Conservation (phyloP, 179 eudicot species). For the Silene coronaria region DNA sequence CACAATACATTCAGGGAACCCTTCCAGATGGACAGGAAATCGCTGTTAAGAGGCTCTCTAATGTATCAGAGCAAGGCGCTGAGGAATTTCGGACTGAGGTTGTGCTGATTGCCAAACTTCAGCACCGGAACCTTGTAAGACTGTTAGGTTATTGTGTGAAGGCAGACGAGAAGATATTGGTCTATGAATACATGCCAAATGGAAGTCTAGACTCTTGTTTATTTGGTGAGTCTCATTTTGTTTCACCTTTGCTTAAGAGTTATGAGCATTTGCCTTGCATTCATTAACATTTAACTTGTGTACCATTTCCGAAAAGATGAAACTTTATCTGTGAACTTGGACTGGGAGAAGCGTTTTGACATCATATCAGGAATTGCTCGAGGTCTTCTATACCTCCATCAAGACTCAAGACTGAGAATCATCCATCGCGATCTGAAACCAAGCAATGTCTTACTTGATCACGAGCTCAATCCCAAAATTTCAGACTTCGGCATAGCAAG, state of each 20-base stretch:
- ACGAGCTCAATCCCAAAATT: constrained; percentile 29
- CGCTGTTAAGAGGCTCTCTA: constrained; percentile 30
- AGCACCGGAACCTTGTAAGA: constrained; percentile 32
- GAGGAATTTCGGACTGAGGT: constrained; percentile 31
- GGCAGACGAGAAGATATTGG: constrained; percentile 25
- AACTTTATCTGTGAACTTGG: constrained; percentile 14
- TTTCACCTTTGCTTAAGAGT: not conserved
- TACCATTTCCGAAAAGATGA: constrained; percentile 14
- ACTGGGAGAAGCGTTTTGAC: constrained; percentile 25
- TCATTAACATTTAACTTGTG: not conserved
- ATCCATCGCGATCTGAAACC: constrained; percentile 33
- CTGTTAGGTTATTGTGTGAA: constrained; percentile 24
- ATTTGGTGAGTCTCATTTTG: constrained; percentile 26
- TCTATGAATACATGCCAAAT: constrained; percentile 29
- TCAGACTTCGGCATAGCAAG: constrained; percentile 34
- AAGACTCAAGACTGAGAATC: constrained; percentile 27
- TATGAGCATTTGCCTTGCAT: not conserved
- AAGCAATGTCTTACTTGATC: constrained; percentile 29
- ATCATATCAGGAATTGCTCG: constrained; percentile 24
- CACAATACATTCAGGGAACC: constrained; percentile 18
- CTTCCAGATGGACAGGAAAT: constrained; percentile 23
- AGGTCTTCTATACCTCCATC: constrained; percentile 29
- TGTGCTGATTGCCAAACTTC: constrained; percentile 29
- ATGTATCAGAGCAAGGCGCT: constrained; percentile 23
- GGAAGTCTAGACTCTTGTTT: constrained; percentile 28